Evolutionary conservation across 2,329 filamentous ascomycete genomes (phyloP).

Genomic region (Paraphoma chrysanthemicola): DNA sequence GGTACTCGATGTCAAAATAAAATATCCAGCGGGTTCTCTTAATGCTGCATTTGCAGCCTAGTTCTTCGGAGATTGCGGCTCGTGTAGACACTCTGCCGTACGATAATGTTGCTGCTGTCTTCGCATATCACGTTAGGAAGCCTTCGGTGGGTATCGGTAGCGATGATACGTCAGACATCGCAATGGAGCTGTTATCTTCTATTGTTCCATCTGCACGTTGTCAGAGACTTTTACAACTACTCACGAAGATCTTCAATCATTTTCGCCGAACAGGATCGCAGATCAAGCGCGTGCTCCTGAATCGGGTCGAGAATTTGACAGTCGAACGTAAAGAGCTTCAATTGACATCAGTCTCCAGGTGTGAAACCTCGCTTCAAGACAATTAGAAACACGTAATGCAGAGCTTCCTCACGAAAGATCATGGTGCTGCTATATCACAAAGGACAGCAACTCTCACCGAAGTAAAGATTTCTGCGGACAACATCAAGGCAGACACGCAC

Average conservation of each 20-base stretch:
- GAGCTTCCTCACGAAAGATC: too few relatives aligned
- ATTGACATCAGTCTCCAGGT: not conserved
- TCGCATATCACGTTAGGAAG: not conserved
- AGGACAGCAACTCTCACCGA: too few relatives aligned
- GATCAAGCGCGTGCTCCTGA: not conserved
- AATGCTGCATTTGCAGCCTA: too few relatives aligned
- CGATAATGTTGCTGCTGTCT: not conserved
- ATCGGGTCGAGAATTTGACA: not conserved
- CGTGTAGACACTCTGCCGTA: not conserved
- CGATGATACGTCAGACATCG: not conserved
- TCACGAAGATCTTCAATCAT: not conserved
- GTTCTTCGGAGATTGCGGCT: not conserved
- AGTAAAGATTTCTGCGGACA: too few relatives aligned
- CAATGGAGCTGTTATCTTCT: not conserved
- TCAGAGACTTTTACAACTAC: not conserved
- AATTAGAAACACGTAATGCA: too few relatives aligned
- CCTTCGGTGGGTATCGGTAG: not conserved
- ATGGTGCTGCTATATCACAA: too few relatives aligned
- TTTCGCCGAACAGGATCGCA: not conserved
- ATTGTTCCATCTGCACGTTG: not conserved
- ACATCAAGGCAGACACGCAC: too few relatives aligned
- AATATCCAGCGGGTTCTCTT: too few relatives aligned
- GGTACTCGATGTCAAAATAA: too few relatives aligned
- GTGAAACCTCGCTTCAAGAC: not conserved
- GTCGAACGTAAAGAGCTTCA: not conserved